Conservation (phyloP, 2,329 filamentous ascomycete species). For the Aspergillus sclerotialis region DNA sequence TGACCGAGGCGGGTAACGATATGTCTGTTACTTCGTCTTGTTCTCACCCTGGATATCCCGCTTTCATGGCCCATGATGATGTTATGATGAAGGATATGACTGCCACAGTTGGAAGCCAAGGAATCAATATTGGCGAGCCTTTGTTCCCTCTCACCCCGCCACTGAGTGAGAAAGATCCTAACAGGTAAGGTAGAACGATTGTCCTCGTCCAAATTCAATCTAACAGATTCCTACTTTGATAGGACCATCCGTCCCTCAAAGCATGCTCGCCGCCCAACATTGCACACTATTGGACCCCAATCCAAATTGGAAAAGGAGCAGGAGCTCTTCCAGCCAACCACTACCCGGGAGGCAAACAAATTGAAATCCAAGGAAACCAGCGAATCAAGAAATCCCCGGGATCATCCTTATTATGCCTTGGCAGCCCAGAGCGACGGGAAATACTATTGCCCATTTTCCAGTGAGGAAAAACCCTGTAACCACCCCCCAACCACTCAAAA, state of each 20-base stretch:
- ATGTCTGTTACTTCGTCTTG: constrained; percentile 34
- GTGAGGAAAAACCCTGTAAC: constrained; percentile 63
- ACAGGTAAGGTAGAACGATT: constrained; percentile 27
- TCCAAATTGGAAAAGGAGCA: constrained; percentile 28
- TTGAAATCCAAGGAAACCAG: constrained; percentile 31
- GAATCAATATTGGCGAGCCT: constrained; percentile 32
- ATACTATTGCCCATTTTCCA: constrained; percentile 85
- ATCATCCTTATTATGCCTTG: constrained; percentile 37
- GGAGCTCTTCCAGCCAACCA: constrained; percentile 30
- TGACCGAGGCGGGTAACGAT: constrained; percentile 37
- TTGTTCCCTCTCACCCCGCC: constrained; percentile 33
- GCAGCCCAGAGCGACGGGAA: constrained; percentile 60
- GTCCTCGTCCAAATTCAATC: constrained; percentile 2
- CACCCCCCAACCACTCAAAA: constrained; percentile 95
- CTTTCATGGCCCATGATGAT: constrained; percentile 32
- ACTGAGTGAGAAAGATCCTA: constrained; percentile 33
- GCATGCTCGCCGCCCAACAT: constrained; percentile 28
- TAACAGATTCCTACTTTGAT: constrained; percentile 5
- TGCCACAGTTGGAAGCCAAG: constrained; percentile 25
- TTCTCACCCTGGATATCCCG: constrained; percentile 31
- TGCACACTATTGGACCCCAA: constrained; percentile 26
- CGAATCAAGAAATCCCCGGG: constrained; percentile 34
- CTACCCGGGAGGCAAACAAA: constrained; percentile 26
- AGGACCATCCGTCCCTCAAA: constrained; percentile 36
- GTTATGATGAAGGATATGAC: constrained; percentile 30